These are phyloP conservation scores for Mrakia frigida DNA, from an alignment of 768 basidiomycete genomes.

Conservation along the genomic window DNA sequence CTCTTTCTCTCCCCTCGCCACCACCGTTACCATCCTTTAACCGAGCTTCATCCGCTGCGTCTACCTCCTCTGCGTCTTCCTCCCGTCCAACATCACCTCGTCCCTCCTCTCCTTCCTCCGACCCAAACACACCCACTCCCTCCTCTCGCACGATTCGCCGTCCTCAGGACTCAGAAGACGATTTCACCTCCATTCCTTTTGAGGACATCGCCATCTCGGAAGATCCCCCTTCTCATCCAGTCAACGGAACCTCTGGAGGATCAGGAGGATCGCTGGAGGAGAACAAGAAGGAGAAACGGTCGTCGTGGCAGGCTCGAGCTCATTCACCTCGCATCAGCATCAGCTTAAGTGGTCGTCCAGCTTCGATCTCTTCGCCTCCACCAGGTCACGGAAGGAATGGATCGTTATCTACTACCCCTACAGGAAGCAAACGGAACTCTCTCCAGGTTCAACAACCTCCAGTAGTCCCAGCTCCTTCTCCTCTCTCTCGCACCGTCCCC, in stretches of 20 bases:
- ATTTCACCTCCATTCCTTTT: background rate
- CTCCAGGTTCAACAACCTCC: background rate
- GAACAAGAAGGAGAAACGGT: background rate
- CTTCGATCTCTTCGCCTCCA: background rate
- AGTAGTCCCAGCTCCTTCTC: background rate
- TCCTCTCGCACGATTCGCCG: background rate
- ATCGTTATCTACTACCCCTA: background rate
- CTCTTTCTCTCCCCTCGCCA: background rate
- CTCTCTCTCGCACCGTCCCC: background rate
- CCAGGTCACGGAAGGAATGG: background rate
- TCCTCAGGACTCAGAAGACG: background rate
- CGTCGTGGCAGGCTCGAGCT: background rate
- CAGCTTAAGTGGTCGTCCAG: background rate
- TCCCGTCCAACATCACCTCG: background rate
- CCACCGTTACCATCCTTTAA: constrained; percentile 2
- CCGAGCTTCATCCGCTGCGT: background rate
- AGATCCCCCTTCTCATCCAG: background rate
- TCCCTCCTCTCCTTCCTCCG: background rate
- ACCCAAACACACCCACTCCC: background rate
- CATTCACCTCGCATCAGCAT: constrained; percentile 5
- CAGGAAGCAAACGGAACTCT: background rate
- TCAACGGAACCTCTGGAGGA: background rate
- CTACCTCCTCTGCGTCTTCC: background rate
- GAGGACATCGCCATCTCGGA: constrained; percentile 15
- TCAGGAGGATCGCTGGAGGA: background rate